phyloP scores from a whole-genome alignment of 257 asterid genomes.

The Fraxinus anomala region DNA sequence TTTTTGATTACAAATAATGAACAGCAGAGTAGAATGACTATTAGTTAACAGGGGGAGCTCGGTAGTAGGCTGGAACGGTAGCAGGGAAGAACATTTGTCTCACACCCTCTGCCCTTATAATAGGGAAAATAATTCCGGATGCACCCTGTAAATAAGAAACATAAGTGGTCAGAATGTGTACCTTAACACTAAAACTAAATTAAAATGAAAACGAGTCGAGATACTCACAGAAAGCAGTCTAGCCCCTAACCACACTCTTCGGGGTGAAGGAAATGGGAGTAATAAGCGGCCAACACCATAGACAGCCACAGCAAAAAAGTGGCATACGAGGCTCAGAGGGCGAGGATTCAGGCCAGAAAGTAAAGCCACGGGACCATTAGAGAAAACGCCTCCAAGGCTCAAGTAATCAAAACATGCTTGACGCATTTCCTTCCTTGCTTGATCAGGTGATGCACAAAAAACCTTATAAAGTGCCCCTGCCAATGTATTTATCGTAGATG shows the following conservation, averaged over 20 bases:
- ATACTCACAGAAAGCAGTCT: slow-evolving; percentile 57
- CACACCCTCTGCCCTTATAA: slow-evolving; percentile 70
- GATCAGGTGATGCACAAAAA: slow-evolving; percentile 69
- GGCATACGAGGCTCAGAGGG: slow-evolving; percentile 64
- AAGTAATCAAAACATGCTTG: slow-evolving; percentile 72
- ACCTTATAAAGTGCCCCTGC: slow-evolving; percentile 79
- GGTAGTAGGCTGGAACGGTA: slow-evolving; percentile 71
- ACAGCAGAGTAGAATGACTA: slow-evolving; percentile 1
- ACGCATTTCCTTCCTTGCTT: slow-evolving; percentile 69
- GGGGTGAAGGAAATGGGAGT: slow-evolving; percentile 71
- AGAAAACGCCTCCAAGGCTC: slow-evolving; percentile 63
- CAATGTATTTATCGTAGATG: slow-evolving; percentile 78
- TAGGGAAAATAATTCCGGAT: slow-evolving; percentile 69
- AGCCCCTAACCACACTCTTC: slow-evolving; percentile 52
- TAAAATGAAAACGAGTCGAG: neutral
- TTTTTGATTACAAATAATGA: slow-evolving; percentile 4
- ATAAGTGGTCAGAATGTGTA: neutral
- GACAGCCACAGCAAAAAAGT: slow-evolving; percentile 71
- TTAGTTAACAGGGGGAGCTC: slow-evolving; percentile 49
- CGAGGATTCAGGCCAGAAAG: slow-evolving; percentile 78
- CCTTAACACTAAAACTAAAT: neutral
- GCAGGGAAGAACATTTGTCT: slow-evolving; percentile 81
- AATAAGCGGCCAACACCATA: slow-evolving; percentile 66
- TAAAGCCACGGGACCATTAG: slow-evolving; percentile 60
- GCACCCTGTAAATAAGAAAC: slow-evolving; percentile 46